A percentile compares a stretch with the other conserved stretches of the same genome.
Evolutionary conservation across 208 protist genomes (phyloP).

Genomic region (Leishmania tarentolae): DNA sequence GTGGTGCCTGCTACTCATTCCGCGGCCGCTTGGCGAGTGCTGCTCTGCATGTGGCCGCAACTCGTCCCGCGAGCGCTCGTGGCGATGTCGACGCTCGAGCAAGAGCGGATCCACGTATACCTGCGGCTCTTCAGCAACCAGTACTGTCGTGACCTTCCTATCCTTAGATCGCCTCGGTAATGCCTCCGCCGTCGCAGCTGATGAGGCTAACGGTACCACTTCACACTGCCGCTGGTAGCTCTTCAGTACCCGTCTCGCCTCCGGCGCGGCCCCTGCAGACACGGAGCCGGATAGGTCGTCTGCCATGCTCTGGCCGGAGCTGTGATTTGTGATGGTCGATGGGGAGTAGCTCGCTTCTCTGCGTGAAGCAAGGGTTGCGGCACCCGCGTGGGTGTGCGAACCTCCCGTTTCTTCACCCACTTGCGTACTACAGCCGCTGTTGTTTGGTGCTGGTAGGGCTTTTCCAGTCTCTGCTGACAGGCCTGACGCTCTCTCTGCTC

Average conservation of each 20-base stretch:
- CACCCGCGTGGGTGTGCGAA: background rate
- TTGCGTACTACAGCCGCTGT: background rate
- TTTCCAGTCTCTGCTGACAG: background rate
- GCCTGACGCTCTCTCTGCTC: background rate
- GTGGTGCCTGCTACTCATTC: background rate
- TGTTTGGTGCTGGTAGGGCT: background rate
- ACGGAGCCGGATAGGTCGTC: background rate
- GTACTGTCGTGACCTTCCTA: background rate
- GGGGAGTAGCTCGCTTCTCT: constrained; percentile 7
- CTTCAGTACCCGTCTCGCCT: background rate
- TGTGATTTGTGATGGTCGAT: constrained; percentile 1
- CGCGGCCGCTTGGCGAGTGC: background rate
- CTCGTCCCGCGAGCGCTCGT: constrained; percentile 14
- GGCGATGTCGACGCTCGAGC: constrained; percentile 22
- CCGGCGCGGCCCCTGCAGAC: background rate
- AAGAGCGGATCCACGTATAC: constrained; percentile 33
- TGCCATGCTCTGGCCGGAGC: constrained; percentile 2
- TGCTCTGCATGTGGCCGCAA: background rate
- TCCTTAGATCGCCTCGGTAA: background rate
- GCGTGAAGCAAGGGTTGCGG: too few relatives aligned
- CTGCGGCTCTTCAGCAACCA: constrained; percentile 11
- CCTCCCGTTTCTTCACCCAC: background rate
- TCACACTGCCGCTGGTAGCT: background rate
- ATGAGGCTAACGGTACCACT: background rate
- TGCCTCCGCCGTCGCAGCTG: background rate